Evolutionary conservation across 2,329 filamentous ascomycete species (phyloP).

Genomic region (Colletotrichum sidae): DNA sequence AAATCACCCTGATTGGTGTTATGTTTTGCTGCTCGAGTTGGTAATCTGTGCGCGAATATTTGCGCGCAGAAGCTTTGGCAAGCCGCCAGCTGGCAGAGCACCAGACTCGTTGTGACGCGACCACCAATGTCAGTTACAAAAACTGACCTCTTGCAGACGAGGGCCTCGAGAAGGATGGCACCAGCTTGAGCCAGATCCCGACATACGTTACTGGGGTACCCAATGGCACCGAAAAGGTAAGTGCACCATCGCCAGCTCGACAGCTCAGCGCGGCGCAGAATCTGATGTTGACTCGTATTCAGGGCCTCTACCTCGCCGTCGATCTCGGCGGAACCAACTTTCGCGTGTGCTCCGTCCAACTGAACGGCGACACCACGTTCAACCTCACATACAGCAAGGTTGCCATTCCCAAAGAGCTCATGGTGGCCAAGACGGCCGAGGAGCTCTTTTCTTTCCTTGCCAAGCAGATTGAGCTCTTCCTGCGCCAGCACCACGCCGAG

Average conservation of each 20-base stretch:
- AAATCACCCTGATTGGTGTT: not conserved
- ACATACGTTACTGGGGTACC: slow-evolving; percentile 96
- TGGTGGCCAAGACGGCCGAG: slow-evolving; percentile 86
- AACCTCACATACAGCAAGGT: slow-evolving; percentile 93
- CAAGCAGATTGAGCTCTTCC: slow-evolving; percentile 89
- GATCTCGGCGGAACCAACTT: slow-evolving; percentile 99
- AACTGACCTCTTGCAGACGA: slow-evolving; percentile 67
- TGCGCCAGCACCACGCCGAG: slow-evolving; percentile 87
- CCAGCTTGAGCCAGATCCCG: slow-evolving; percentile 93
- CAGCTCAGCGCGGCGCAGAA: not conserved
- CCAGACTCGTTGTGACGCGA: too few relatives aligned
- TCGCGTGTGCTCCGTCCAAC: slow-evolving; percentile 92
- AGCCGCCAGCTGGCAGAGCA: not conserved
- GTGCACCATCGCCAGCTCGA: slow-evolving; percentile 16
- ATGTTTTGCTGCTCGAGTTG: not conserved
- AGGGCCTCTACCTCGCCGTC: slow-evolving; percentile 96
- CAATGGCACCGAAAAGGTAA: slow-evolving; percentile 96
- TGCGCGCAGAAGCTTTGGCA: slow-evolving; percentile 30
- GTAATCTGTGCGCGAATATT: slow-evolving; percentile 17
- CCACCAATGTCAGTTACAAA: not conserved
- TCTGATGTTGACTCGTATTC: slow-evolving; percentile 34
- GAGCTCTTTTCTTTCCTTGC: slow-evolving; percentile 94
- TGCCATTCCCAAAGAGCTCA: slow-evolving; percentile 87
- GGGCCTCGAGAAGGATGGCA: slow-evolving; percentile 81
- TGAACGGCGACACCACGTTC: slow-evolving; percentile 96